Base-by-base conservation (phyloP, 768 basidiomycete species). In the Podaxis rugospora region DNA sequence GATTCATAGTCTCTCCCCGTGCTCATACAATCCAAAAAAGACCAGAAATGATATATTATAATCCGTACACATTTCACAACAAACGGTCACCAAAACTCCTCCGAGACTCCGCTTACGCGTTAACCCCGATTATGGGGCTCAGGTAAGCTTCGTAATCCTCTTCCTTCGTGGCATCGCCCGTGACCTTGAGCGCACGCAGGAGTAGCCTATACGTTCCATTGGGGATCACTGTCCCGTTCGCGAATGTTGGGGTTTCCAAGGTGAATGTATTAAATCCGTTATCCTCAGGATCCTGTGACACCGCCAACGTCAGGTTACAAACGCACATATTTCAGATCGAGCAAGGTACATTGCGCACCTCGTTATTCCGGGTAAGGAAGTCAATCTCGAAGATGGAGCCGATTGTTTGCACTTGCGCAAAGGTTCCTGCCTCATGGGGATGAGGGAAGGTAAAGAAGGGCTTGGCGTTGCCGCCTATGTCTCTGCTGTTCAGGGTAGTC, bases 341-440 rank as follows among this genome's bases (percentile, higher is more conserved):
- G 21, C 6, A 40, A 46, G 42, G 42, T 32, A 44, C 27, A 21
- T 60, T 52, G 63, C 78, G 27, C 69, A 81, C 78, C 55, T 77
- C 74, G 54, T 73, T 70, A 67, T 81, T 82, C 42, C 86, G 76
- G 10, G 79, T 69, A 42, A 80, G 65, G 67, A 78, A 85, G 58
- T 79, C 75, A 11, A 75, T 66, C 59, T 83, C 79, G 35, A 72
- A 73, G 4, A 88, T 65, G 16, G 79, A 70, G 13, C 86, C 86
- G 18, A 86, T 18, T 39, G 80, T 71, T 63, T 73, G 68, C 44
- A 76, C 73, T 57, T 69, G 66, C 0, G 79, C 68, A 68, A 83
- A 75, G 53, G 79, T 67, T 7, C 77, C 76, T 7, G 70, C 70
- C 28, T 66, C 68, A 58, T 71, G 66, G 2, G 65, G 62, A 21